Evolutionary conservation across 2,329 filamentous ascomycete species (phyloP).

Genomic region (Epichloe uncinata): DNA sequence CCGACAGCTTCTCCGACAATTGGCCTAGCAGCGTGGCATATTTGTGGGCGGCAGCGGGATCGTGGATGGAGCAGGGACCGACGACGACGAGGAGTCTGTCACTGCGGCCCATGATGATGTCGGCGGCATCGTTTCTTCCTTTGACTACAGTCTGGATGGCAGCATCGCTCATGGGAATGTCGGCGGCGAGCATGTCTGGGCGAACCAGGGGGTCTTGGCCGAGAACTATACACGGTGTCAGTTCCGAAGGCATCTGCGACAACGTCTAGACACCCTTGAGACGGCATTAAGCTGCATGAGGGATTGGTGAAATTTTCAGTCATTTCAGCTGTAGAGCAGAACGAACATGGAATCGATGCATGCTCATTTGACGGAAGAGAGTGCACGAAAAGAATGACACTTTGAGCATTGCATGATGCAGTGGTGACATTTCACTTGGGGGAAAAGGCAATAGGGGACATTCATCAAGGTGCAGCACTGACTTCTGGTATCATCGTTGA

Average conservation of each 20-base stretch:
- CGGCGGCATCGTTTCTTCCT: constrained; percentile 54
- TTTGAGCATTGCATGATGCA: neutral
- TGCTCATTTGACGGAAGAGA: no score
- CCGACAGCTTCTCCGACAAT: constrained; percentile 64
- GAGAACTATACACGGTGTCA: constrained; percentile 46
- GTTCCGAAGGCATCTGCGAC: neutral
- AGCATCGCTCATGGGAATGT: constrained; percentile 58
- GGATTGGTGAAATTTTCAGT: no score
- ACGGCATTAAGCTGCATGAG: neutral
- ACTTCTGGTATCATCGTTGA: constrained; percentile 33
- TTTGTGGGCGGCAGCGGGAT: constrained; percentile 75
- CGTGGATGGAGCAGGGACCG: constrained; percentile 94
- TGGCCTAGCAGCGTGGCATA: constrained; percentile 71
- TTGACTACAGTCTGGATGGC: constrained; percentile 57
- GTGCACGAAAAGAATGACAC: no score
- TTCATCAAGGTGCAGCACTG: constrained; percentile 11
- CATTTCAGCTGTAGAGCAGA: no score
- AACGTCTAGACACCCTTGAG: neutral
- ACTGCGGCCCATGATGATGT: constrained; percentile 64
- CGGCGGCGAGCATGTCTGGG: constrained; percentile 71
- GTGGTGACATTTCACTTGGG: neutral
- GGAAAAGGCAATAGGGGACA: neutral
- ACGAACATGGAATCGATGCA: no score
- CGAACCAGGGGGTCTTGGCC: constrained; percentile 94
- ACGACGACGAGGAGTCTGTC: constrained; percentile 90